Percentiles rank a stretch among this genome's conserved stretches.
Conservation (phyloP, 805 yeast genomes). For the Candida incommunis region DNA sequence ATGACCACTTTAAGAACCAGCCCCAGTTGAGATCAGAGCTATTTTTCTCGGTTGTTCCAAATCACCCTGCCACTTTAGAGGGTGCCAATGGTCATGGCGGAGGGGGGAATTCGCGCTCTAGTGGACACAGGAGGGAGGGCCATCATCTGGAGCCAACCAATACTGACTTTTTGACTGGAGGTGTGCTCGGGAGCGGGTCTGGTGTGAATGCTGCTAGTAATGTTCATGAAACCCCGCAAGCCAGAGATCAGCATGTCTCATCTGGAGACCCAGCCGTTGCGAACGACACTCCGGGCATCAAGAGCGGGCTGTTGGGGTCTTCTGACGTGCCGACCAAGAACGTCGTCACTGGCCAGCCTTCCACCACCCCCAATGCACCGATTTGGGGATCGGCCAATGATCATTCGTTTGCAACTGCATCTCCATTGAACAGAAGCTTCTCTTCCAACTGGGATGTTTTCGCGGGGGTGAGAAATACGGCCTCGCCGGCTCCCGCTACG, state of each 20-base stretch:
- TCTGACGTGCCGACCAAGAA: neutral
- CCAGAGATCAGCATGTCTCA: neutral
- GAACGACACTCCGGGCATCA: neutral
- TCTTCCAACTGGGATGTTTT: neutral
- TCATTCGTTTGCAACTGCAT: neutral
- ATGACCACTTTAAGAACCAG: slow-evolving; percentile 16
- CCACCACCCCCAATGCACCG: no score
- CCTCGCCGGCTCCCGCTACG: neutral
- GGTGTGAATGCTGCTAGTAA: neutral
- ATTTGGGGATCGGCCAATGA: neutral
- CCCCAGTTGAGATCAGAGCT: slow-evolving; percentile 17
- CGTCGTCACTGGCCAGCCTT: neutral
- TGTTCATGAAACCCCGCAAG: neutral
- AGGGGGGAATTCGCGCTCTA: slow-evolving; percentile 8
- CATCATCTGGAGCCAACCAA: slow-evolving; percentile 3
- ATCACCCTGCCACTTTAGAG: slow-evolving; percentile 5
- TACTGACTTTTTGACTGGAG: neutral
- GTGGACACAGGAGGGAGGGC: slow-evolving; percentile 6
- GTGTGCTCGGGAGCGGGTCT: neutral
- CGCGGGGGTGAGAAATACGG: neutral
- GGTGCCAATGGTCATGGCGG: neutral
- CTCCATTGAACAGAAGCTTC: neutral
- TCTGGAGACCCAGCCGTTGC: neutral
- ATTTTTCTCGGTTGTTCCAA: slow-evolving; percentile 21
- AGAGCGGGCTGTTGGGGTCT: neutral